phyloP scores from a whole-genome alignment of 345 rosid genomes.

The Fremontodendron californicum region DNA sequence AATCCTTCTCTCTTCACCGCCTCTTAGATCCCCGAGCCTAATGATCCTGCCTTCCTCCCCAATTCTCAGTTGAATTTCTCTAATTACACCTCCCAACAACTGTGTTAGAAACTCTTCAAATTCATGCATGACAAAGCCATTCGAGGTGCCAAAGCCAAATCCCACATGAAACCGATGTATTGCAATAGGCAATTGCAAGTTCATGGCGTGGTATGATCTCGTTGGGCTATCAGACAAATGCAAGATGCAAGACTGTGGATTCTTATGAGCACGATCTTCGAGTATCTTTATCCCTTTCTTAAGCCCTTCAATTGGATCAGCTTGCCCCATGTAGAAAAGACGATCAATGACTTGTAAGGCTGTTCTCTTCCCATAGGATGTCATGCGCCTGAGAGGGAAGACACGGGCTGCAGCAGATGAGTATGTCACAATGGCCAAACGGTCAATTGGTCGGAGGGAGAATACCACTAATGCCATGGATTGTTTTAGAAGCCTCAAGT shows the following conservation, averaged over 20 bases:
- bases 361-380: conserved; percentile 64
- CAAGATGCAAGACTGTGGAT: conserved; percentile 54
- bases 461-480: conserved; percentile 74
- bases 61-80: conserved; percentile 64
- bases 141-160: conserved; percentile 60
- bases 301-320: conserved; percentile 73
- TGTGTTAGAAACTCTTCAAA: conserved; percentile 67
- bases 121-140: conserved; percentile 74
- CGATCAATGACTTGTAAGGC: conserved; percentile 81
- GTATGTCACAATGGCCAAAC: conserved; percentile 78
- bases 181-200: conserved; percentile 45
- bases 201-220: conserved; percentile 44
- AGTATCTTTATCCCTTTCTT: conserved; percentile 72
- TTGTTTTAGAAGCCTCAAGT: conserved; percentile 74
- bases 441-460: conserved; percentile 68
- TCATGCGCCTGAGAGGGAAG: conserved; percentile 82
- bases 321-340: conserved; percentile 73
- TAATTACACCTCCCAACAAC: conserved; percentile 50
- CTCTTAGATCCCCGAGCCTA: conserved; percentile 61
- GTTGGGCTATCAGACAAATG: conserved; percentile 68
- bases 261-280: conserved; percentile 76
- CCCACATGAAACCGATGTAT: conserved; percentile 77
- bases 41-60: conserved; percentile 54
- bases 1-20: conserved; percentile 62
- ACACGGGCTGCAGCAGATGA: conserved; percentile 74